A percentile compares a stretch with the other conserved stretches of the same genome.
Conservation (phyloP, 2,329 filamentous ascomycete genomes). For the Alternaria sp. region DNA sequence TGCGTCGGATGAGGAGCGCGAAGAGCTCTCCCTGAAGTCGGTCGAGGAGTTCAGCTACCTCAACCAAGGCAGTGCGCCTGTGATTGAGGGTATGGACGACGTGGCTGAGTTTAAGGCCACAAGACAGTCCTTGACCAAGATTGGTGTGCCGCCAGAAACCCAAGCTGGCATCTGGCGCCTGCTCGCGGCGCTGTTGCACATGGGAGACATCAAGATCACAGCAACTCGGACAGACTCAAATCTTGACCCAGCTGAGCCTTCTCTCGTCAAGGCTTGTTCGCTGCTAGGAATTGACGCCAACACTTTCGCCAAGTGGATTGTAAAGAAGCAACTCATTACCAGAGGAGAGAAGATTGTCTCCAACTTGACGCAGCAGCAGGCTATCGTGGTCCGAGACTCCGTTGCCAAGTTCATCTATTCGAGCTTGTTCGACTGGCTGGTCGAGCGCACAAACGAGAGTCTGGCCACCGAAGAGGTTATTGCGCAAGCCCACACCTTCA, state of each 20-base stretch:
- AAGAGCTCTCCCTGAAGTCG: constrained; percentile 78
- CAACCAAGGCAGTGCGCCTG: constrained; percentile 90
- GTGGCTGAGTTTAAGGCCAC: constrained; percentile 92
- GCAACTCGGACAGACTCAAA: constrained; percentile 88
- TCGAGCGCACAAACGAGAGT: constrained; percentile 93
- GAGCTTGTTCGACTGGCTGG: constrained; percentile 97
- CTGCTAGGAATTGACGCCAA: constrained; percentile 86
- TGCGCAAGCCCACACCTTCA: constrained; percentile 83
- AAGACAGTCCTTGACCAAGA: constrained; percentile 82
- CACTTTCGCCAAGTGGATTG: constrained; percentile 96
- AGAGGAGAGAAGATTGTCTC: constrained; percentile 97
- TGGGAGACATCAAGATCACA: constrained; percentile 96
- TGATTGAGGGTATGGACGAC: constrained; percentile 94
- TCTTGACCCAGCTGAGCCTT: constrained; percentile 79
- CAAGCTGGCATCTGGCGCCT: constrained; percentile 89
- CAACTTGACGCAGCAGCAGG: constrained; percentile 91
- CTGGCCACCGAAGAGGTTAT: constrained; percentile 89
- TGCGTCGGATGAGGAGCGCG: constrained; percentile 80
- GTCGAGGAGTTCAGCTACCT: constrained; percentile 95
- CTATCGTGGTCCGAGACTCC: constrained; percentile 91
- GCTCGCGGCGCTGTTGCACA: constrained; percentile 86
- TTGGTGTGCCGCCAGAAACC: constrained; percentile 77
- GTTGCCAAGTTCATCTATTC: constrained; percentile 99
- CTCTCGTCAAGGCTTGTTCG: constrained; percentile 78
- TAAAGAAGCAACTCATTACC: constrained; percentile 98